These are phyloP conservation scores for Mortierella sp. DNA, from an alignment of 371 early-diverging fungal species.

Conservation along the genomic window DNA sequence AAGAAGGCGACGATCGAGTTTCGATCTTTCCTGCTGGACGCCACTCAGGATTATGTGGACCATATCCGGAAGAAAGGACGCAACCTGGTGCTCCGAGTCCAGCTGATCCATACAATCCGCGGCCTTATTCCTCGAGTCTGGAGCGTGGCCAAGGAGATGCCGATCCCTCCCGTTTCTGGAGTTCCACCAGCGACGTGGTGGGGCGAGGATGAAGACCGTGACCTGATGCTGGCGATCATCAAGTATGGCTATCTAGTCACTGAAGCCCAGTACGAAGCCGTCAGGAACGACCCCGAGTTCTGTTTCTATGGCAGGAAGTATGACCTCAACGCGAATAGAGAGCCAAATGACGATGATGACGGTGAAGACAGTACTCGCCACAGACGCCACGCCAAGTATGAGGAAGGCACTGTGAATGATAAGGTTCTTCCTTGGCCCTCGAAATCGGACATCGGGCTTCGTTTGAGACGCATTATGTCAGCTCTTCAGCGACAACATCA, in stretches of 20 bases:
- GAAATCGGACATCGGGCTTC: slow-evolving; percentile 77
- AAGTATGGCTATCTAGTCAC: slow-evolving; percentile 79
- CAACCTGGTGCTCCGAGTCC: slow-evolving; percentile 79
- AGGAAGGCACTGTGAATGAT: slow-evolving; percentile 8
- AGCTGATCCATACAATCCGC: slow-evolving; percentile 79
- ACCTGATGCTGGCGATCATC: slow-evolving; percentile 80
- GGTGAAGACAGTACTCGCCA: slow-evolving; percentile 48
- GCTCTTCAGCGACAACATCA: slow-evolving; percentile 74
- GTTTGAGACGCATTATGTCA: slow-evolving; percentile 76
- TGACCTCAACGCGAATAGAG: slow-evolving; percentile 54
- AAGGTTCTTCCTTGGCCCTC: slow-evolving; percentile 67
- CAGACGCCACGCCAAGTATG: slow-evolving; percentile 7
- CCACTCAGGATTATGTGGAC: slow-evolving; percentile 77
- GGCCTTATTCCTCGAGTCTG: slow-evolving; percentile 68
- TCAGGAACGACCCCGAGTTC: slow-evolving; percentile 78
- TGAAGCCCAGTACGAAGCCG: slow-evolving; percentile 70
- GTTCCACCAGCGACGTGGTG: slow-evolving; percentile 83
- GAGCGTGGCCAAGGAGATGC: slow-evolving; percentile 64
- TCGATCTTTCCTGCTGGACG: slow-evolving; percentile 75
- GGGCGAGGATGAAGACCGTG: slow-evolving; percentile 85
- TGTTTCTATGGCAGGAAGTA: slow-evolving; percentile 71
- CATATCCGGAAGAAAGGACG: slow-evolving; percentile 77
- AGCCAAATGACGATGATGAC: slow-evolving; percentile 47
- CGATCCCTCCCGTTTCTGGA: slow-evolving; percentile 63
- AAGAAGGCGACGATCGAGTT: slow-evolving; percentile 72